phyloP scores from a whole-genome alignment of 768 basidiomycete genomes.

The Cubamyces lactineus region DNA sequence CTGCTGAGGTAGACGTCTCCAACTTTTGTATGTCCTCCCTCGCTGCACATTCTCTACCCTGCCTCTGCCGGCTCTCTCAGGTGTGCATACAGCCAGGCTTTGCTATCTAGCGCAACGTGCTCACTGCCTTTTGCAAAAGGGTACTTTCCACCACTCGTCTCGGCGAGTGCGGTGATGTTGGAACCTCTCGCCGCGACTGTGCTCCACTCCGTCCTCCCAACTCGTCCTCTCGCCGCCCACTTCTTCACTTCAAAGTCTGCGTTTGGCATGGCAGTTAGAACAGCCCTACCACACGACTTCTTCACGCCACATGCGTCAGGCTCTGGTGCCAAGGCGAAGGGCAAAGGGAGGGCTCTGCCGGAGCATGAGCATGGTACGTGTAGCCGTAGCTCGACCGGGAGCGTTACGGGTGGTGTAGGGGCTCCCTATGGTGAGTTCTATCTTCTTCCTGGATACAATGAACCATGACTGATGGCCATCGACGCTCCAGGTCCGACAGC shows the following conservation, averaged over 20 bases:
- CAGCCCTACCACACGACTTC: conserved; percentile 49
- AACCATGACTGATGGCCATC: neutral
- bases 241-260: conserved; percentile 35
- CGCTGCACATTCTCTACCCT: conserved; percentile 16
- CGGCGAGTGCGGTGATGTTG: conserved; percentile 53
- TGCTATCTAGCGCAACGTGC: neutral
- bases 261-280: conserved; percentile 35
- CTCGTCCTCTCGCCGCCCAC: conserved; percentile 32
- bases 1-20: conserved; percentile 13
- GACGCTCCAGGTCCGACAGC: neutral
- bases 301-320: conserved; percentile 55
- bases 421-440: conserved; percentile 8
- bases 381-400: conserved; percentile 3
- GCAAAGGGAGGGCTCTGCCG: conserved; percentile 51
- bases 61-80: conserved; percentile 20
- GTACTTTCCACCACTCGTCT: conserved; percentile 27
- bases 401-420: neutral
- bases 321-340: conserved; percentile 48
- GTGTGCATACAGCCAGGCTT: conserved; percentile 9
- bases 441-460: neutral
- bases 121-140: conserved; percentile 5
- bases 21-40: conserved; percentile 25
- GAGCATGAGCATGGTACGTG: conserved; percentile 18
- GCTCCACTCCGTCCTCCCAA: conserved; percentile 48
- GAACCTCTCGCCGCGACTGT: conserved; percentile 63